A percentile compares a stretch with the other conserved stretches of the same genome.
Evolutionary conservation across 2,329 filamentous ascomycete genomes (phyloP).

Genomic region (Beauveria sp.): DNA sequence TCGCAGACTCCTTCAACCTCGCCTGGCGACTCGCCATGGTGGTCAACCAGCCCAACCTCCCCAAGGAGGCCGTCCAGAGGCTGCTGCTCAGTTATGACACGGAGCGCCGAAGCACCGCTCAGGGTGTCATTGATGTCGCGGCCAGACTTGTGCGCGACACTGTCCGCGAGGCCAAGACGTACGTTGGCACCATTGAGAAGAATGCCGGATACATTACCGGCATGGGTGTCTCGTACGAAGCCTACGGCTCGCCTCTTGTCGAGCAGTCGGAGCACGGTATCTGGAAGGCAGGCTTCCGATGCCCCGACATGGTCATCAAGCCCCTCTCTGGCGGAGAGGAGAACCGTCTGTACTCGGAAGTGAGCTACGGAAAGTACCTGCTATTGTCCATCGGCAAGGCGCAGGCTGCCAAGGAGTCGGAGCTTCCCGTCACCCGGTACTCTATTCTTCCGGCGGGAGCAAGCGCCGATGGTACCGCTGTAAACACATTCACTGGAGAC

Average conservation of each 20-base stretch:
- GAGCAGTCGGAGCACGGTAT: slow-evolving; percentile 24
- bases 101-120: slow-evolving; percentile 35
- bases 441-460: neutral
- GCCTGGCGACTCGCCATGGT: slow-evolving; percentile 41
- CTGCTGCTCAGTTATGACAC: slow-evolving; percentile 36
- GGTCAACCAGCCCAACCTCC: slow-evolving; percentile 19
- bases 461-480: neutral
- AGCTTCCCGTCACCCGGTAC: neutral
- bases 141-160: slow-evolving; percentile 39
- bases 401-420: neutral
- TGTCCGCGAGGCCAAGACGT: slow-evolving; percentile 33
- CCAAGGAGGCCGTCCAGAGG: slow-evolving; percentile 15
- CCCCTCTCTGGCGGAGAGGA: slow-evolving; percentile 10
- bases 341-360: slow-evolving; percentile 24
- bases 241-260: slow-evolving; percentile 27
- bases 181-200: slow-evolving; percentile 38
- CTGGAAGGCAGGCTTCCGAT: slow-evolving; percentile 31
- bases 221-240: slow-evolving; percentile 36
- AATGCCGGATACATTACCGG: slow-evolving; percentile 42
- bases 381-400: slow-evolving; percentile 18
- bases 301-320: slow-evolving; percentile 28
- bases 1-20: slow-evolving; percentile 47
- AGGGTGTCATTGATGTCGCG: slow-evolving; percentile 39
- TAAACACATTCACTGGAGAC: slow-evolving; percentile 22
- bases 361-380: slow-evolving; percentile 25